Percentiles rank a stretch among this genome's conserved stretches.
These are phyloP conservation scores for Penicilliopsis zonata DNA, from an alignment of 495 filamentous ascomycete genomes.

Conservation along the genomic window DNA sequence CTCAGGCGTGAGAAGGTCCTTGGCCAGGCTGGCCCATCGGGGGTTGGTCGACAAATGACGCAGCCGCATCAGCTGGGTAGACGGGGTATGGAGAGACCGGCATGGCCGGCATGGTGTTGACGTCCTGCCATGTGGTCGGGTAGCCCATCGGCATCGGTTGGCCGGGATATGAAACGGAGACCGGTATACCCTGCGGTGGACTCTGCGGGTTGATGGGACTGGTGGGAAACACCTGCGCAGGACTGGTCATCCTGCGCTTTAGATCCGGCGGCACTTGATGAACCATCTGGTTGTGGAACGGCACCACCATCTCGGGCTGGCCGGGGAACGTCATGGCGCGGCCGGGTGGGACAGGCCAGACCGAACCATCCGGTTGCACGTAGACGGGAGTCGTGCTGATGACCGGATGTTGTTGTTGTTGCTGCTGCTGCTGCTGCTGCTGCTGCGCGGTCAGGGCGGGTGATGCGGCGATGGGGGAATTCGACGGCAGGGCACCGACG, in stretches of 20 bases:
- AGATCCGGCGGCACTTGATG: constrained; percentile 25
- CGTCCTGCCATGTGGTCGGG: constrained; percentile 23
- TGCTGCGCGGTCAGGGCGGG: constrained; percentile 23
- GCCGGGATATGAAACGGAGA: constrained; percentile 22
- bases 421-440: constrained; percentile 15
- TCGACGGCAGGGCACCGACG: constrained; percentile 14
- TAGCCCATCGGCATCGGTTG: constrained; percentile 24
- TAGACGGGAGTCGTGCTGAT: constrained; percentile 19
- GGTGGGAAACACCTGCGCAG: constrained; percentile 17
- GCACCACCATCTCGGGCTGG: constrained; percentile 16
- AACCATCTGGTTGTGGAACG: constrained; percentile 18
- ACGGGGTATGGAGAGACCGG: constrained; percentile 27
- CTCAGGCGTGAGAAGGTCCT: constrained; percentile 14
- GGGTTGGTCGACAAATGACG: constrained; percentile 17
- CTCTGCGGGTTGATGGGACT: constrained; percentile 12
- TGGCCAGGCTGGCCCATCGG: constrained; percentile 28
- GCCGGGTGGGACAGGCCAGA: constrained; percentile 26
- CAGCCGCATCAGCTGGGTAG: constrained; percentile 19
- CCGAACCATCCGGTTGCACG: constrained; percentile 26
- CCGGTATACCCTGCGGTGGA: constrained; percentile 17
- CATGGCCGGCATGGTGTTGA: constrained; percentile 23
- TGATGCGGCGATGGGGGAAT: constrained; percentile 18
- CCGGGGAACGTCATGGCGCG: constrained; percentile 31
- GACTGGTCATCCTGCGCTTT: constrained; percentile 33
- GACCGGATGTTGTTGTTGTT: too few relatives aligned